Percentiles rank a stretch among this genome's conserved stretches.
Evolutionary conservation across 495 filamentous ascomycete species (phyloP).

Genomic region (Hypomontagnella monticulosa): DNA sequence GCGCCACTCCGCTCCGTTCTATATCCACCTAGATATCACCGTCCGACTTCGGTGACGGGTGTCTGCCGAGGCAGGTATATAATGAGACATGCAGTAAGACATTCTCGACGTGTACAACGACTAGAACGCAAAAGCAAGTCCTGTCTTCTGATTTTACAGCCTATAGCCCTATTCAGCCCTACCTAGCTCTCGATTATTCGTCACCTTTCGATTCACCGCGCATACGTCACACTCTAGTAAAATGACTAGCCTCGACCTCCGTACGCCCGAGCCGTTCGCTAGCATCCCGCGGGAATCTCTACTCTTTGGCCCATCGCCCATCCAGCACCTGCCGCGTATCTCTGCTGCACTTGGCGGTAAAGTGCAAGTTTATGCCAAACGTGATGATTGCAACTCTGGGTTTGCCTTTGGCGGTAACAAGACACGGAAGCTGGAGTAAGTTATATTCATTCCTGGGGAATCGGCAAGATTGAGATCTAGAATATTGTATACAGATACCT

Average conservation of each 20-base stretch:
- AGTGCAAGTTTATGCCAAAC: constrained; percentile 68
- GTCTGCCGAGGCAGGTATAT: constrained; percentile 14
- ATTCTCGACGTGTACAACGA: not conserved
- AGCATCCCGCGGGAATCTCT: constrained; percentile 64
- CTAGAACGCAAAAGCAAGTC: not conserved
- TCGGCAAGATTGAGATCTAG: not conserved
- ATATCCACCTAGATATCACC: constrained; percentile 13
- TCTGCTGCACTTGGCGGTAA: constrained; percentile 61
- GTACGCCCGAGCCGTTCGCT: constrained; percentile 62
- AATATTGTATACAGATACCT: constrained; percentile 54
- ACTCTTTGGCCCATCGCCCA: constrained; percentile 68
- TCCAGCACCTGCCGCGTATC: constrained; percentile 68
- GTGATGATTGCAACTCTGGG: constrained; percentile 70
- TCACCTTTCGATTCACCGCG: not conserved
- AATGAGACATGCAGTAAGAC: not conserved
- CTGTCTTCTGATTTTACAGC: not conserved
- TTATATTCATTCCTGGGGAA: not conserved
- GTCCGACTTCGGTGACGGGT: constrained; percentile 34
- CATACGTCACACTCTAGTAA: not conserved
- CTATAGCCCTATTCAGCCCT: not conserved
- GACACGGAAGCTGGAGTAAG: constrained; percentile 71
- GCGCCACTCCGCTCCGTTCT: constrained; percentile 28
- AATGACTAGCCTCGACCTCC: constrained; percentile 51
- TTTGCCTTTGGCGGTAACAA: constrained; percentile 75
- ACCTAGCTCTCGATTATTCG: not conserved